Conservation (phyloP, 768 basidiomycete genomes). For the Lactifluus echinatus region DNA sequence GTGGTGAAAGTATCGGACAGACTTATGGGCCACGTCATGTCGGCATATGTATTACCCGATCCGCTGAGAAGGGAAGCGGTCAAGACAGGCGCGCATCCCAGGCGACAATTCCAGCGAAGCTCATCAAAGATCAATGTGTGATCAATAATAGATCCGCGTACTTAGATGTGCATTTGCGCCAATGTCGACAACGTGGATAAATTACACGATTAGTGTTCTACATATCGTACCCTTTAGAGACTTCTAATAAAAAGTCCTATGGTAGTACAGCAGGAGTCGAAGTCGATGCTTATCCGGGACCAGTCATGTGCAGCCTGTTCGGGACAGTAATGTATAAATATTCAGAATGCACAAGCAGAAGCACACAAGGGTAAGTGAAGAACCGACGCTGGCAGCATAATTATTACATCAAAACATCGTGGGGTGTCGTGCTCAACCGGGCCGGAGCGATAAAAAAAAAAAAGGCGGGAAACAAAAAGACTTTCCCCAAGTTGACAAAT, state of each 20-base stretch:
- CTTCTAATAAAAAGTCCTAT: constrained; percentile 18
- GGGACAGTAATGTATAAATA: constrained; percentile 14
- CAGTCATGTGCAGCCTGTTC: constrained; percentile 3
- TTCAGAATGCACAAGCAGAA: neutral
- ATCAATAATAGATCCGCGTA: constrained; percentile 12
- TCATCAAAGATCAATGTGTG: constrained; percentile 10
- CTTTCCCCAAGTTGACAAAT: neutral
- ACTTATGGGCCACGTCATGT: neutral
- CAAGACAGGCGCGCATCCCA: neutral
- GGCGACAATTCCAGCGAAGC: constrained; percentile 6
- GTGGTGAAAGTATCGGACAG: neutral
- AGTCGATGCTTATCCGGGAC: constrained; percentile 14
- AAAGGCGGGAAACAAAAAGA: neutral
- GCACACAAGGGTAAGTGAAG: neutral
- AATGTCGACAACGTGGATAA: constrained; percentile 16
- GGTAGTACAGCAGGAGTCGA: constrained; percentile 8
- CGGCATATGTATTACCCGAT: neutral
- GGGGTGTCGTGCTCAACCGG: neutral
- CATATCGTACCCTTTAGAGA: constrained; percentile 16
- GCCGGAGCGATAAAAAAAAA: neutral
- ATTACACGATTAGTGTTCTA: constrained; percentile 20
- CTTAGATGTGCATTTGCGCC: constrained; percentile 15
- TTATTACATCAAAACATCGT: constrained; percentile 19
- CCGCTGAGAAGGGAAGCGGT: constrained; percentile 1
- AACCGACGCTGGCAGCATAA: constrained; percentile 7